Evolutionary conservation across 2,329 filamentous ascomycete species (phyloP).

Genomic region (Penicillium sp.): DNA sequence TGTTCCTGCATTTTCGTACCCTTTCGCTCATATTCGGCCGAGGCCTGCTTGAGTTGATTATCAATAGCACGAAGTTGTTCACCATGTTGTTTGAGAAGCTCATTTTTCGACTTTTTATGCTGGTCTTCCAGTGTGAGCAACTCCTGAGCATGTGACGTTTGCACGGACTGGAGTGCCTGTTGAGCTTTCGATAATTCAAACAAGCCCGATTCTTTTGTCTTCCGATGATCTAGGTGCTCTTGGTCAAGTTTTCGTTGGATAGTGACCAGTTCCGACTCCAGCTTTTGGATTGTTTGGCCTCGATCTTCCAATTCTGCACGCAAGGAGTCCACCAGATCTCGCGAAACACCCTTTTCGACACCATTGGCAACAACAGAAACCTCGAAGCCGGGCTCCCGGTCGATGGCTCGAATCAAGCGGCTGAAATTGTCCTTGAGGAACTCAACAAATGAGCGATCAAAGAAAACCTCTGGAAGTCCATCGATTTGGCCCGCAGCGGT

Average conservation of each 20-base stretch:
- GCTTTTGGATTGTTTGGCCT: conserved; percentile 60
- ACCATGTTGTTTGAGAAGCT: conserved; percentile 48
- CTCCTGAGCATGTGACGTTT: conserved; percentile 70
- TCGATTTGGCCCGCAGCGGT: conserved; percentile 59
- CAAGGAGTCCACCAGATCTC: conserved; percentile 86
- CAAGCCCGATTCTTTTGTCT: conserved; percentile 61
- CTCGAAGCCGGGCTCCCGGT: conserved; percentile 87
- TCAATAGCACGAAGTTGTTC: conserved; percentile 55
- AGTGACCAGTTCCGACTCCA: conserved; percentile 59
- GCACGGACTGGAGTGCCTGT: conserved; percentile 70
- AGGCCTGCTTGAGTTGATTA: conserved; percentile 51
- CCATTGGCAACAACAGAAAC: conserved; percentile 79
- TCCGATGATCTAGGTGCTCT: conserved; percentile 72
- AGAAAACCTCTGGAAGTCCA: conserved; percentile 75
- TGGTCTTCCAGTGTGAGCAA: conserved; percentile 53
- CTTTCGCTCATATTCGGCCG: conserved; percentile 46
- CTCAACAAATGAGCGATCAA: conserved; percentile 84
- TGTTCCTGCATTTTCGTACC: conserved; percentile 43
- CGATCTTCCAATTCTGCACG: conserved; percentile 76
- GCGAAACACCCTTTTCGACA: conserved; percentile 86
- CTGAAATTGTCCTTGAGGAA: conserved; percentile 97
- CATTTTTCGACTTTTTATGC: conserved; percentile 48
- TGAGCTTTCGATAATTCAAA: conserved; percentile 63
- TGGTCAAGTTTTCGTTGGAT: conserved; percentile 64
- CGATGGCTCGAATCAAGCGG: conserved; percentile 79